These are phyloP conservation scores for Pyronema omphalodes DNA, from an alignment of 495 filamentous ascomycete species.

Conservation along the genomic window DNA sequence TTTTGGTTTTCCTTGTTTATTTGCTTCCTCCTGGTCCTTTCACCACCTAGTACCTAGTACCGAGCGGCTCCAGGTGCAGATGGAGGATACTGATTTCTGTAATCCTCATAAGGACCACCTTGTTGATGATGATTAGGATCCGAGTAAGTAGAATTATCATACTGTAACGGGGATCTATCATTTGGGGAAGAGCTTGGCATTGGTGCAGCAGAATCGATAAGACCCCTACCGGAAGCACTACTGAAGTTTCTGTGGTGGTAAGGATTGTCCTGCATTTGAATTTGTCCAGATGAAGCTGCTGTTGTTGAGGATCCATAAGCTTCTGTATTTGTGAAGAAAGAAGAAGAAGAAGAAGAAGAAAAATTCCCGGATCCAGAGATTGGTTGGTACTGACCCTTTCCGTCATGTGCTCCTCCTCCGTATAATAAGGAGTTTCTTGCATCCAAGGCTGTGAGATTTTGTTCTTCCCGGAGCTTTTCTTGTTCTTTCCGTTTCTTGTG, in stretches of 20 bases:
- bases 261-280: constrained; percentile 15
- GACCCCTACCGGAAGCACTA: constrained; percentile 5
- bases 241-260: constrained; percentile 3
- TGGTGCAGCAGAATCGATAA: constrained; percentile 10
- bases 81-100: not conserved
- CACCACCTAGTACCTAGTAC: too few species aligned
- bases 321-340: constrained; percentile 13
- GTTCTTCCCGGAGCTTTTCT: constrained; percentile 77
- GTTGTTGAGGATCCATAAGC: not conserved
- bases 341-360: too few species aligned
- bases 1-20: too few species aligned
- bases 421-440: constrained; percentile 71
- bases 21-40: too few species aligned
- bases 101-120: not conserved
- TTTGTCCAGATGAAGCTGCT: too few species aligned
- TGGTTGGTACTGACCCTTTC: constrained; percentile 18
- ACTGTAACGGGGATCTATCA: not conserved
- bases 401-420: constrained; percentile 20
- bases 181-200: constrained; percentile 2
- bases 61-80: not conserved
- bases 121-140: not conserved
- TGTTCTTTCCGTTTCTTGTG: constrained; percentile 60
- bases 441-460: constrained; percentile 75
- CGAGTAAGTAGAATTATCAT: not conserved
- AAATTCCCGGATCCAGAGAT: constrained; percentile 18